Base-by-base conservation (phyloP, 352 stramenopile species). In the Chrysophaeum taylorii region DNA sequence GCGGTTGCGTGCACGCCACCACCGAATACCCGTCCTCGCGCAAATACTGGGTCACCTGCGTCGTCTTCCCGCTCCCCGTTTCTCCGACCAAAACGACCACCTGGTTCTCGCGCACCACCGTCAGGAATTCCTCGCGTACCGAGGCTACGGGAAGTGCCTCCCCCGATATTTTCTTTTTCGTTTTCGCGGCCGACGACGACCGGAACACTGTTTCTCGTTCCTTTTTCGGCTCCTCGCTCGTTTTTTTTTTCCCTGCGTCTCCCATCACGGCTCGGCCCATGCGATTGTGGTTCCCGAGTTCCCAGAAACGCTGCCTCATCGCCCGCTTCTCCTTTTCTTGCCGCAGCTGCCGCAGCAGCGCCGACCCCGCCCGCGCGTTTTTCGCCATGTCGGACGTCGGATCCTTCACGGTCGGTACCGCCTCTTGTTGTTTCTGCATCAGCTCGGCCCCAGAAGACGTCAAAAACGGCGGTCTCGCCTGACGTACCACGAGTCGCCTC, bases 231-330 rank as follows among this genome's bases (percentile, higher is more conserved):
- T 74, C 62, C 39, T 70, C 60, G 25, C 53, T 39, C n/a, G 45
- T 63, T 60, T 83, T 75, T 53, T 79, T 81, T 0, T 98, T 80
- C 16, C 94, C 92, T 60, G 98, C 97, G 0, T 89, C 90, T 60
- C 98, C 81, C 27, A 94, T 94, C 93, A 98, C 98, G 38, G 90
- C 85, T 31, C 88, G 96, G 1, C 94, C 94, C n/a, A n/a, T n/a
- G n/a, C n/a, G n/a, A n/a, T n/a, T n/a, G n/a, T n/a, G n/a, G n/a
- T n/a, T n/a, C 7, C 94, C 94, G 9, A 99, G 72, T 74, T 99
- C 94, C 96, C 95, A 99, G 80, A 99, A 99, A 27, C 94, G 86
- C 81, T 99, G 91, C 50, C 93, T 84, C 91, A 98, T 98, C 69
- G 96, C 95, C 61, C 86, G 81, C 68, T 84, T 79, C 43, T 92